Percentiles rank a stretch among this genome's conserved stretches.
Conservation (phyloP, 1,284 basidiomycete genomes). For the Vanrija sp. region DNA sequence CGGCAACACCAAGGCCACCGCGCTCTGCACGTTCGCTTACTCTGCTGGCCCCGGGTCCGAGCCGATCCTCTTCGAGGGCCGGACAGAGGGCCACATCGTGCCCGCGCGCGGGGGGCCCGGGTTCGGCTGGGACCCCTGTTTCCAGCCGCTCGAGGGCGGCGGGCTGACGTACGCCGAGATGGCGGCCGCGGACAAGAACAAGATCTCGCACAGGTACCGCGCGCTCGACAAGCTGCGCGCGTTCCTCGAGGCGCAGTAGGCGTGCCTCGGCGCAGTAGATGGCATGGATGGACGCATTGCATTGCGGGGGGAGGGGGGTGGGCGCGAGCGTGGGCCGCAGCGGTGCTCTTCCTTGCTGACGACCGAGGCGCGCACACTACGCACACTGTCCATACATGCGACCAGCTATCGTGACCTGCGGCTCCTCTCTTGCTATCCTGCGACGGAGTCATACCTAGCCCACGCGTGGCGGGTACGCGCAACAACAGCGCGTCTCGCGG, state of each 20-base stretch:
- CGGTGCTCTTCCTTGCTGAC: no score
- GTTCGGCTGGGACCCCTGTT: conserved; percentile 92
- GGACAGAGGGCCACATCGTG: conserved; percentile 83
- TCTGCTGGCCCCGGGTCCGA: conserved; percentile 74
- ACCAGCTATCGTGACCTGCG: no score
- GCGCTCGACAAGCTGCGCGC: conserved; percentile 76
- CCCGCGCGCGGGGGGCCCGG: conserved; percentile 69
- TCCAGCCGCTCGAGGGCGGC: conserved; percentile 63
- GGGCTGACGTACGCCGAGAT: conserved; percentile 79
- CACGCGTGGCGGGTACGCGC: no score
- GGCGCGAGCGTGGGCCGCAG: no score
- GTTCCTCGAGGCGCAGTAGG: conserved; percentile 54
- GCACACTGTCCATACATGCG: no score
- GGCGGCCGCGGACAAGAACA: conserved; percentile 77
- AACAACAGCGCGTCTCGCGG: no score
- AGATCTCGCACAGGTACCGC: conserved; percentile 81
- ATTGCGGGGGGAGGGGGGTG: no score
- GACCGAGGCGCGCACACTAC: no score
- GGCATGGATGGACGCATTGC: no score
- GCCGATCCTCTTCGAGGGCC: conserved; percentile 80
- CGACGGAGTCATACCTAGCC: no score
- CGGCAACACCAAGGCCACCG: conserved; percentile 71
- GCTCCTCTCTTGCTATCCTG: no score
- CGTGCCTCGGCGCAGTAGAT: no score
- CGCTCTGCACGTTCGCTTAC: conserved; percentile 95